Percentiles rank a stretch among this genome's conserved stretches.
Evolutionary conservation across 1,284 basidiomycete species (phyloP).

Genomic region (Neolentinus lepideus): DNA sequence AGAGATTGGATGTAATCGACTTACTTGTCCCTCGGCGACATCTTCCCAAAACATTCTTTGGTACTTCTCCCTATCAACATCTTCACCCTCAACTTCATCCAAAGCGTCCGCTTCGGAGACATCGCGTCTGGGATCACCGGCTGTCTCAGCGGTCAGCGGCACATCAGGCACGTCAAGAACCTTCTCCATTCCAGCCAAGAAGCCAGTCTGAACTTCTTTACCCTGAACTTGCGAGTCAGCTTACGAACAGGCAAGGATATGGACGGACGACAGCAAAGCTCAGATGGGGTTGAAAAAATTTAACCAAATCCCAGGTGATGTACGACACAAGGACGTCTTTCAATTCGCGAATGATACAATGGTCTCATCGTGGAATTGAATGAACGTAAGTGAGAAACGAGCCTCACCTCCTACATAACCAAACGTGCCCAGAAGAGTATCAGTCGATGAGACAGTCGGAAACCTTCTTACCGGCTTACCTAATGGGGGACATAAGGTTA

Average conservation of each 20-base stretch:
- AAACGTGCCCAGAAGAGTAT: conserved; percentile 6
- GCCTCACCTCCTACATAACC: conserved; percentile 29
- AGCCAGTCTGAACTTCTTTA: conserved; percentile 59
- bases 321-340: conserved; percentile 52
- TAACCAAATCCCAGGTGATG: conserved; percentile 51
- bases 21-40: conserved; percentile 53
- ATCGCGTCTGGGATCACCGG: conserved; percentile 28
- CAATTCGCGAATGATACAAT: conserved; percentile 59
- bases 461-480: conserved; percentile 12
- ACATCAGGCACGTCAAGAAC: conserved; percentile 39
- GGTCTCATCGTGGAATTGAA: conserved; percentile 35
- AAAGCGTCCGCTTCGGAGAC: conserved; percentile 52
- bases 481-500: conserved; percentile 11
- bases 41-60: conserved; percentile 72
- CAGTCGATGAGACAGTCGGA: conserved; percentile 1
- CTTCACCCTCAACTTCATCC: conserved; percentile 47
- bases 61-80: conserved; percentile 55
- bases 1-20: conserved; percentile 15
- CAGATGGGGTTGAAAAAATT: conserved; percentile 64
- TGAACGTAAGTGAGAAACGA: not conserved
- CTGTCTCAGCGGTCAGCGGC: conserved; percentile 10
- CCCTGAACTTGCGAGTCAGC: conserved; percentile 27
- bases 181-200: conserved; percentile 61
- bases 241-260: conserved; percentile 13
- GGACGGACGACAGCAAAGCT: conserved; percentile 15